Percentiles rank a stretch among this genome's conserved stretches.
phyloP scores from a whole-genome alignment of 1,284 basidiomycete genomes.

The Lentinula novae-zelandiae region DNA sequence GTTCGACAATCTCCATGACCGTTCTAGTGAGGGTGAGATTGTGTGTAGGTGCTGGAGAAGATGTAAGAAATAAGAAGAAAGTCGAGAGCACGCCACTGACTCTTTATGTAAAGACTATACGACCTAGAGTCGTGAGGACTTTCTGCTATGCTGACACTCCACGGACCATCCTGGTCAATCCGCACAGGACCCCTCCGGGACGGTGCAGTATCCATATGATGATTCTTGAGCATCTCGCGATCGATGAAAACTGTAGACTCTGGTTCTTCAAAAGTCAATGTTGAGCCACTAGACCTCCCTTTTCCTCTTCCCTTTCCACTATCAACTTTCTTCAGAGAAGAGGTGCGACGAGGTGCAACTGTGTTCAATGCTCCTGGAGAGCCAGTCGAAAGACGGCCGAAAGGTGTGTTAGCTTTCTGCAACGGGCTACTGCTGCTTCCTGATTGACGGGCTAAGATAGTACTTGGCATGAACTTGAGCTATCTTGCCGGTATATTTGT shows the following conservation, averaged over 20 bases:
- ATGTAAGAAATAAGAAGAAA: conserved; percentile 24
- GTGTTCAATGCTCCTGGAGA: background rate
- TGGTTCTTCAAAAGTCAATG: conserved; percentile 10
- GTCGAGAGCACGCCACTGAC: conserved; percentile 35
- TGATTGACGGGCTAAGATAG: background rate
- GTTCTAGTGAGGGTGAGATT: conserved; percentile 82
- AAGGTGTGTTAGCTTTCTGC: background rate
- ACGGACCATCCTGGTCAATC: conserved; percentile 55
- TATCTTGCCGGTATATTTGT: background rate
- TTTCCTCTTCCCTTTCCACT: background rate
- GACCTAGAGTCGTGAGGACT: conserved; percentile 55
- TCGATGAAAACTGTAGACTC: conserved; percentile 11
- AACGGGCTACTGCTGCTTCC: conserved; percentile 6
- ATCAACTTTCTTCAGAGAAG: background rate
- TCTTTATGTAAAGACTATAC: conserved; percentile 70
- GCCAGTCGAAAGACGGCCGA: background rate
- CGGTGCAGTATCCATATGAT: conserved; percentile 12
- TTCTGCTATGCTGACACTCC: conserved; percentile 74
- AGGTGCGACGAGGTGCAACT: conserved; percentile 1
- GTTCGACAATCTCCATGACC: conserved; percentile 69
- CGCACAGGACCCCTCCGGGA: conserved; percentile 11
- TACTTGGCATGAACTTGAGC: conserved; percentile 5
- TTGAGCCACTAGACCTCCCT: background rate
- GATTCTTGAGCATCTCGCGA: conserved; percentile 10
- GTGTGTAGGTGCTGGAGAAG: conserved; percentile 71